These are phyloP conservation scores for Clavaria fumosa DNA, from an alignment of 768 basidiomycete species.

Conservation along the genomic window DNA sequence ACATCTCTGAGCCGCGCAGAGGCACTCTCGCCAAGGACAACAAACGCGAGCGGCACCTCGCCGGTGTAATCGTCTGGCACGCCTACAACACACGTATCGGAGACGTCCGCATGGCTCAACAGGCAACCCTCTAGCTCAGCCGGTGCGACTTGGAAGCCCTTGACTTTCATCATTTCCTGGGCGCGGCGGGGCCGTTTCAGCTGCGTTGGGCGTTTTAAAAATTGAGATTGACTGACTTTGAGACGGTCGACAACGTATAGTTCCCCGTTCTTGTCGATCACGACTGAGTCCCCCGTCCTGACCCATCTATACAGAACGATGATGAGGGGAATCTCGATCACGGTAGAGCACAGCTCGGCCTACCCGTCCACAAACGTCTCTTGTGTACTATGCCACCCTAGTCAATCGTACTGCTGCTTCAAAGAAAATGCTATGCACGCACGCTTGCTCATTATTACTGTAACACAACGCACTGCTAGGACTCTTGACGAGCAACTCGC, in stretches of 20 bases:
- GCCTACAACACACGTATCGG: conserved; percentile 30
- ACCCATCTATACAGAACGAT: conserved; percentile 21
- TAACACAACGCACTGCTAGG: conserved; percentile 45
- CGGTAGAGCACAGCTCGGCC: conserved; percentile 6
- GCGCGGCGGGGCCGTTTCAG: neutral
- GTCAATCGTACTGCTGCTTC: too few relatives aligned
- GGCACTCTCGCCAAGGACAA: conserved; percentile 24
- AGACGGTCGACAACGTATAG: conserved; percentile 37
- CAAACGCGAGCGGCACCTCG: conserved; percentile 38
- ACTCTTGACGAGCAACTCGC: conserved; percentile 40
- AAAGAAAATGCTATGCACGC: too few relatives aligned
- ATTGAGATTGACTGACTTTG: conserved; percentile 19
- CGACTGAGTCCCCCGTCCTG: conserved; percentile 33
- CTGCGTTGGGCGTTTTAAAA: conserved; percentile 1
- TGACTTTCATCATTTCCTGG: conserved; percentile 13
- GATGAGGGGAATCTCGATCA: conserved; percentile 1
- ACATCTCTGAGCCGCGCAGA: conserved; percentile 12
- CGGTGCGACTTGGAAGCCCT: conserved; percentile 16
- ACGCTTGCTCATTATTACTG: conserved; percentile 44
- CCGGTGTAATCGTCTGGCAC: conserved; percentile 35
- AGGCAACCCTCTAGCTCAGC: conserved; percentile 32
- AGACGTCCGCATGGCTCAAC: conserved; percentile 26
- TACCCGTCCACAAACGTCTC: conserved; percentile 59
- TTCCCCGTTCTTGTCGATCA: conserved; percentile 28
- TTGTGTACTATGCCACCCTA: conserved; percentile 46